phyloP scores from a whole-genome alignment of 352 stramenopile genomes.

The Chrysophaeum taylorii region DNA sequence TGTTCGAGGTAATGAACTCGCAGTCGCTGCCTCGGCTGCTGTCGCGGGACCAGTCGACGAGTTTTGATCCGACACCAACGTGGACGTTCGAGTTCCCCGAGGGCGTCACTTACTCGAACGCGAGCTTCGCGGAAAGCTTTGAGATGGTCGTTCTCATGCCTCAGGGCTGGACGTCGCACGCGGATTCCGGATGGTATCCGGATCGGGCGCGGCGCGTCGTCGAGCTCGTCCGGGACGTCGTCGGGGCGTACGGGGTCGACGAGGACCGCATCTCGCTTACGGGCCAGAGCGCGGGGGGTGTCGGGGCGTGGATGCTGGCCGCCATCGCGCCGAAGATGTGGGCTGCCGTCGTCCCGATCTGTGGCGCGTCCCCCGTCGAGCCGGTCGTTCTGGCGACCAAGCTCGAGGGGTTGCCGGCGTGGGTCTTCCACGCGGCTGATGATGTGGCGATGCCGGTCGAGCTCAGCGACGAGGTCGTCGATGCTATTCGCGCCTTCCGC shows the following conservation, averaged over 20 bases:
- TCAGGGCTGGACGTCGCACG: not conserved
- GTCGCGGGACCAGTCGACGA: conserved; percentile 4
- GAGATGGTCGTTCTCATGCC: conserved; percentile 6
- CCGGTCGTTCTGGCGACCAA: not conserved
- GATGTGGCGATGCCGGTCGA: conserved; percentile 1
- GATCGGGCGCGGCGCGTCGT: not conserved
- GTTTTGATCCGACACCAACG: not conserved
- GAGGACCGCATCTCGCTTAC: conserved; percentile 7
- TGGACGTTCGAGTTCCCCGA: conserved; percentile 1
- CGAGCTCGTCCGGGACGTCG: not conserved
- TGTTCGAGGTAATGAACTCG: conserved; percentile 4
- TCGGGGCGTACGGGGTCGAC: conserved; percentile 5
- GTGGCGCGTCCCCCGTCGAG: not conserved
- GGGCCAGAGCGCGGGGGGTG: not conserved
- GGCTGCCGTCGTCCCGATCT: not conserved
- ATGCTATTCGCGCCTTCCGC: not conserved
- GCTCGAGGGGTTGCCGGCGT: not conserved
- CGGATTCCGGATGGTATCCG: not conserved
- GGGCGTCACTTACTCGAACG: not conserved
- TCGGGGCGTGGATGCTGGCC: not conserved
- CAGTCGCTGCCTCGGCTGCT: conserved; percentile 8
- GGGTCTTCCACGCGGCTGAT: conserved; percentile 11
- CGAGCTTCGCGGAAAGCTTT: not conserved
- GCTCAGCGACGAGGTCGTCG: not conserved
- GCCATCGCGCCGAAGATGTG: not conserved